A percentile compares a stretch with the other conserved stretches of the same genome.
Evolutionary conservation across 176 grass and related monocot genomes (phyloP).

Genomic region (Poa annua): DNA sequence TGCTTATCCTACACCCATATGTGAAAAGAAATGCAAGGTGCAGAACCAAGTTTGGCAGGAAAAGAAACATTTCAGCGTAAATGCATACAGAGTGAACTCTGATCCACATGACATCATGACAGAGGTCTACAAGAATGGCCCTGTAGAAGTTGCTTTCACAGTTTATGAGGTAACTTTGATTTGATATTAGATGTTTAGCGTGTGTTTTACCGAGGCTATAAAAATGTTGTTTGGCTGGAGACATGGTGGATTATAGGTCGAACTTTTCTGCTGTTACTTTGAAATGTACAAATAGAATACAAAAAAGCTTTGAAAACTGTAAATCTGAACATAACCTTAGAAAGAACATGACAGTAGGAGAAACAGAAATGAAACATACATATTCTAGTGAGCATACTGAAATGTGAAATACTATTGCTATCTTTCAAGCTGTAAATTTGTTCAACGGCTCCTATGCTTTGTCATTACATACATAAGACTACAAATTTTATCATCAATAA

Average conservation of each 20-base stretch:
- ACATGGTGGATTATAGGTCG: background rate
- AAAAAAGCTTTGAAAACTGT: background rate
- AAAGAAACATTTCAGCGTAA: slow-evolving; percentile 78
- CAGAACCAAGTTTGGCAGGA: slow-evolving; percentile 81
- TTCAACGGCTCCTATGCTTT: background rate
- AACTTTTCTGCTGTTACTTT: slow-evolving; percentile 3
- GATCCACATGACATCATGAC: slow-evolving; percentile 81
- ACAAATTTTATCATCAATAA: background rate
- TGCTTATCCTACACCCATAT: slow-evolving; percentile 66
- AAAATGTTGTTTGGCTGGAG: slow-evolving; percentile 16
- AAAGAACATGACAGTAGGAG: background rate
- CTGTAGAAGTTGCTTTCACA: slow-evolving; percentile 83
- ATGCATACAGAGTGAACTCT: slow-evolving; percentile 69
- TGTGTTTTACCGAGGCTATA: background rate
- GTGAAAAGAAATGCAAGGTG: slow-evolving; percentile 86
- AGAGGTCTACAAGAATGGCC: slow-evolving; percentile 84
- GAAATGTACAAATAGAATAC: background rate
- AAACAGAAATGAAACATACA: background rate
- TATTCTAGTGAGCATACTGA: background rate
- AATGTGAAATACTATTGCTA: background rate
- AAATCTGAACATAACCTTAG: background rate
- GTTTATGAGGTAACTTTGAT: slow-evolving; percentile 80
- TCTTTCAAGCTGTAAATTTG: background rate
- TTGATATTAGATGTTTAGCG: background rate
- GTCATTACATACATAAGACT: slow-evolving; percentile 1